phyloP scores from a whole-genome alignment of 768 basidiomycete genomes.

The Leucosporidium yakuticum region DNA sequence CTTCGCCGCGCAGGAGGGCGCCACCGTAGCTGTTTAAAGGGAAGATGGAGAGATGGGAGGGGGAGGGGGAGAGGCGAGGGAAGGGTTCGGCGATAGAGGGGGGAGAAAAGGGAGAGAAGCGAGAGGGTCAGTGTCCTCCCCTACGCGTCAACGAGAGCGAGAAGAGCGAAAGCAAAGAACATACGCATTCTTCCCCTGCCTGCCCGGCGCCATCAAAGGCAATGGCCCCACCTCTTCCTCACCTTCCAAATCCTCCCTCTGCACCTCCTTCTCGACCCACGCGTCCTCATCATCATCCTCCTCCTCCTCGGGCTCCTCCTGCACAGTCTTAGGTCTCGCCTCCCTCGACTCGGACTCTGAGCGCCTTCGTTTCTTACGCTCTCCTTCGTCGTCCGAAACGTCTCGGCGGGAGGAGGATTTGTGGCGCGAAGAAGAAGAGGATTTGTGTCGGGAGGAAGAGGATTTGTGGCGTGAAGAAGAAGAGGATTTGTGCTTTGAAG shows the following conservation, averaged over 20 bases:
- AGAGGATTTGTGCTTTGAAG: conserved; percentile 50
- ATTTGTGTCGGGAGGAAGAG: conserved; percentile 50
- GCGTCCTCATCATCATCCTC: conserved; percentile 41
- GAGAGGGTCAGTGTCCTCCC: background rate
- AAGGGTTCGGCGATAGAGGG: background rate
- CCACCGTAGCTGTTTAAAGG: conserved; percentile 59
- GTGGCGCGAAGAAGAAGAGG: conserved; percentile 46
- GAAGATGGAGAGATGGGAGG: no score
- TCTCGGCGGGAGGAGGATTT: background rate
- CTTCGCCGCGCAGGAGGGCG: conserved; percentile 86
- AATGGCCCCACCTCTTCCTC: conserved; percentile 33
- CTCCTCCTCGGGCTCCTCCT: conserved; percentile 46
- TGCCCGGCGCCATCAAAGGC: conserved; percentile 12
- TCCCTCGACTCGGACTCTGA: conserved; percentile 1
- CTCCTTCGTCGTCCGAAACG: conserved; percentile 5
- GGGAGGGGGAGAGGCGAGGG: background rate
- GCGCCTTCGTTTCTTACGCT: background rate
- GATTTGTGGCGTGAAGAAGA: conserved; percentile 50
- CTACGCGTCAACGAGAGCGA: no score
- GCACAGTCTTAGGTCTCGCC: conserved; percentile 44
- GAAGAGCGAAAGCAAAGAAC: background rate
- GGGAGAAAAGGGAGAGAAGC: background rate
- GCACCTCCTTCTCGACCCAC: conserved; percentile 43
- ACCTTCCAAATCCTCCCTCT: conserved; percentile 15
- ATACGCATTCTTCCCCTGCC: conserved; percentile 8